Evolutionary conservation across 2,329 filamentous ascomycete genomes (phyloP).

Genomic region (Mycosphaerella sp.): DNA sequence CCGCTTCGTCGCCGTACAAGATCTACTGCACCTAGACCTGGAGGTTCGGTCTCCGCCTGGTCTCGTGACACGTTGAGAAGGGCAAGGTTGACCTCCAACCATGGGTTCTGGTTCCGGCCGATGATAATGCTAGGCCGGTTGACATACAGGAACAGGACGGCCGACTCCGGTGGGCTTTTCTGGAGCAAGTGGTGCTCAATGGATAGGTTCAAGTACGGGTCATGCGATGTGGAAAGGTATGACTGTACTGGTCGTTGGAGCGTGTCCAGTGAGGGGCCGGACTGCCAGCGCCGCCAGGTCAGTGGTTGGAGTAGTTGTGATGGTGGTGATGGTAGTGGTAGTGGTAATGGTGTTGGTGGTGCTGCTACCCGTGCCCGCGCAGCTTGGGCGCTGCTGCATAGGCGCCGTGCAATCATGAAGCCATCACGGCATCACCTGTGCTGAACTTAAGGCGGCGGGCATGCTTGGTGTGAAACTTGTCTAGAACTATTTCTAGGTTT

Average conservation of each 20-base stretch:
- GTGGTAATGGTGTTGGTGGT: background rate
- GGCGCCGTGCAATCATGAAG: conserved; percentile 27
- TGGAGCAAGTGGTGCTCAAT: conserved; percentile 87
- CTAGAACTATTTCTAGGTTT: background rate
- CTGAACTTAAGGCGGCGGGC: background rate
- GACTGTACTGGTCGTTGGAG: conserved; percentile 36
- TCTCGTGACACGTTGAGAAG: conserved; percentile 46
- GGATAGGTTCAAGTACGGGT: conserved; percentile 86
- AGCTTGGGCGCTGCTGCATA: conserved; percentile 20
- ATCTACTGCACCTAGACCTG: conserved; percentile 42
- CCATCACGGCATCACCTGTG: conserved; percentile 22
- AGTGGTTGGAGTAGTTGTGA: background rate
- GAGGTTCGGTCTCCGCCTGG: conserved; percentile 32
- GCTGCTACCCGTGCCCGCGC: background rate
- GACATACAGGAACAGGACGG: conserved; percentile 77
- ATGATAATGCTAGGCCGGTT: conserved; percentile 86
- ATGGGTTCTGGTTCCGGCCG: conserved; percentile 96
- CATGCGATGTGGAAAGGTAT: conserved; percentile 48
- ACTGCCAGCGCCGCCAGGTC: conserved; percentile 22
- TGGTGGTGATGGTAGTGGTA: background rate
- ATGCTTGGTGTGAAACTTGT: conserved; percentile 13
- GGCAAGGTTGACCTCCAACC: conserved; percentile 77
- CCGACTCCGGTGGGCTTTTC: conserved; percentile 63
- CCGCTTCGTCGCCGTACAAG: conserved; percentile 81
- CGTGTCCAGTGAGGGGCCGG: conserved; percentile 19